Base-by-base conservation (phyloP, 495 filamentous ascomycete species). In the Xylaria intraflava region DNA sequence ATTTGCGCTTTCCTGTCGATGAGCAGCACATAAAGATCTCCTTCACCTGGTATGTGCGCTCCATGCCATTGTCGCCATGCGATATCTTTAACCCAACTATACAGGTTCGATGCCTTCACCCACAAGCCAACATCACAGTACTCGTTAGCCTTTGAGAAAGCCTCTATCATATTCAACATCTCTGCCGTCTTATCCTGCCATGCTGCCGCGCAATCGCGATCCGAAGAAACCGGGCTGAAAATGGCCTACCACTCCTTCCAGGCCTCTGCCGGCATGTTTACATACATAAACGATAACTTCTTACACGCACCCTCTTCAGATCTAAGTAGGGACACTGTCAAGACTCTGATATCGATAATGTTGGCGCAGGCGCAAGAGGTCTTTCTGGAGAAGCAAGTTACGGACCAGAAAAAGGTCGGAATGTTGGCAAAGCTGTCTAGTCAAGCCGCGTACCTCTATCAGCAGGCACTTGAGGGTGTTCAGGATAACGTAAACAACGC, bases 271-370 rank as follows among this genome's bases (percentile, higher is more conserved):
- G 93, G 93, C 68, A 98, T 98, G 93, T 98, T 97, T 70, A 96
- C 90, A 17, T 98, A 98, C 62, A 97, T 98, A 74, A 98, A 97
- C 69, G 91, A 97, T 72, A 97, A 98, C 71, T 98, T 98, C 70
- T 74, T 96, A 36, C 94, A 98, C 64, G 93, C 93, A 30, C 93
- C 93, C 3, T 96, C 90, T 9, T 93, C 88, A 23, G 93, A 98
- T 64, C 72, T 98, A 30, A 96, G 91, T 66, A 78, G 91, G 54
- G 90, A 97, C 14, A 97, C 93, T 2, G 88, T 98, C 54, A 96
- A 95, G 71, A 90, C 90, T 1, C 68, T 98, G 55, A 97, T 98
- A 65, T 81, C 83, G 46, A 81, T 97, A 53, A 96, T 90, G 77
- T 78, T 98, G 35, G 94, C 92, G 7, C 93, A 98, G 70, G 91